Percentiles rank a stretch among this genome's conserved stretches.
These are phyloP conservation scores for Mycena filopes DNA, from an alignment of 768 basidiomycete species.

Conservation along the genomic window DNA sequence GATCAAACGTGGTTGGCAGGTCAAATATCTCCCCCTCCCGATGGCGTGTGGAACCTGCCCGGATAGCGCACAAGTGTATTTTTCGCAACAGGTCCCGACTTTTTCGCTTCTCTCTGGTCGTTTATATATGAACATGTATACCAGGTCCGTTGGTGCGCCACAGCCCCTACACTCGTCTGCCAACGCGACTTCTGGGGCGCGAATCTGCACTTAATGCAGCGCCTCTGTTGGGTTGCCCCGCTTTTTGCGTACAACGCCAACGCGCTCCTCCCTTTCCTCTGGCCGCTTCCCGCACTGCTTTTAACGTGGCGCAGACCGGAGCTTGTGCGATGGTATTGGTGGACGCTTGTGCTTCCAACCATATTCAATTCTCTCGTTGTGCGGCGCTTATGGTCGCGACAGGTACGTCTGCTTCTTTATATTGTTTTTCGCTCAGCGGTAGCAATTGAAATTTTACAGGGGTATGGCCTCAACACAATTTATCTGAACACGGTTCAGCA, in stretches of 20 bases:
- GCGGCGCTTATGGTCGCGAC: slow-evolving; percentile 13
- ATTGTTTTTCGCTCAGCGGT: background rate
- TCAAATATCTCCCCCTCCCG: slow-evolving; percentile 42
- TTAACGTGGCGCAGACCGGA: slow-evolving; percentile 5
- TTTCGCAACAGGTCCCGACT: slow-evolving; percentile 40
- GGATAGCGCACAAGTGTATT: slow-evolving; percentile 41
- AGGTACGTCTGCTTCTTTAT: slow-evolving; percentile 2
- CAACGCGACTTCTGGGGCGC: slow-evolving; percentile 11
- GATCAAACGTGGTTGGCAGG: slow-evolving; percentile 38
- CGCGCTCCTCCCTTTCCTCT: slow-evolving; percentile 20
- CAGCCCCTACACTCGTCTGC: slow-evolving; percentile 9
- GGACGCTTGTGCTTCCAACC: slow-evolving; percentile 9
- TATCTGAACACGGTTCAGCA: slow-evolving; percentile 15
- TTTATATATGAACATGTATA: background rate
- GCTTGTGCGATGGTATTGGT: slow-evolving; percentile 14
- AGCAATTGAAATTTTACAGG: slow-evolving; percentile 6
- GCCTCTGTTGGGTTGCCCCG: slow-evolving; percentile 3
- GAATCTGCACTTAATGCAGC: slow-evolving; percentile 10
- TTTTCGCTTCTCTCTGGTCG: background rate
- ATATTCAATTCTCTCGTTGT: slow-evolving; percentile 12
- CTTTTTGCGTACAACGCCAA: slow-evolving; percentile 12
- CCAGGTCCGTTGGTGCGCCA: slow-evolving; percentile 15
- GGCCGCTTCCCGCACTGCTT: slow-evolving; percentile 11
- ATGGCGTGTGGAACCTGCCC: slow-evolving; percentile 42
- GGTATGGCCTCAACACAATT: slow-evolving; percentile 9